Evolutionary conservation across 345 rosid species (phyloP).

Genomic region (Eucalyptus coolabah): DNA sequence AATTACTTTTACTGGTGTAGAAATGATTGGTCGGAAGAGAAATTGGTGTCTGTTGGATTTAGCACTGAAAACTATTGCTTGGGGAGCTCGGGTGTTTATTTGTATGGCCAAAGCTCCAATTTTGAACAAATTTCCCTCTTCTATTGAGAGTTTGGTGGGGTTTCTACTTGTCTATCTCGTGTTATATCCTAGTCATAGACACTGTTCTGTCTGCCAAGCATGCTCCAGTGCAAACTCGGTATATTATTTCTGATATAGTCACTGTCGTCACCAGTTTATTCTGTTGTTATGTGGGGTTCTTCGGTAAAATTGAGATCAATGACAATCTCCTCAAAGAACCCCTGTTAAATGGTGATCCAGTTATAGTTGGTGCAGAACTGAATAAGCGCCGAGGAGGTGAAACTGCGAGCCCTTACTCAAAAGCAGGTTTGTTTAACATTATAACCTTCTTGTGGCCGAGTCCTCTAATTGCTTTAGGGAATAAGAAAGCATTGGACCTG

Average conservation of each 20-base stretch:
- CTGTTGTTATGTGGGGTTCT: conserved; percentile 35
- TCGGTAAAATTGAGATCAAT: conserved; percentile 11
- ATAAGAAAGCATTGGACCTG: conserved; percentile 41
- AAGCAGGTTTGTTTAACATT: conserved; percentile 5
- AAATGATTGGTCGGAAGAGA: conserved; percentile 18
- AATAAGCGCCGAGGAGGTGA: conserved; percentile 3
- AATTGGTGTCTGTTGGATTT: conserved; percentile 27
- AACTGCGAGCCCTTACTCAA: conserved; percentile 1
- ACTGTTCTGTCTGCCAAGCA: conserved; percentile 1
- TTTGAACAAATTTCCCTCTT: conserved; percentile 10
- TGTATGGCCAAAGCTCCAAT: conserved; percentile 6
- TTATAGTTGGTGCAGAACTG: neutral
- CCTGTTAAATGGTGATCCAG: conserved; percentile 2
- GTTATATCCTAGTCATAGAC: conserved; percentile 24
- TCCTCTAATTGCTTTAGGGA: conserved; percentile 41
- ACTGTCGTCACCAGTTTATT: conserved; percentile 12
- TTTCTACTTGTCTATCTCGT: conserved; percentile 23
- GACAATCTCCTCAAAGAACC: conserved; percentile 15
- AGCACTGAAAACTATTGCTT: conserved; percentile 21
- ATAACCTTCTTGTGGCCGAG: conserved; percentile 45
- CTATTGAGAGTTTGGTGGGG: conserved; percentile 46
- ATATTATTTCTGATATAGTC: neutral
- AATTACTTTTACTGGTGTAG: conserved; percentile 25
- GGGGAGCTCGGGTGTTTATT: conserved; percentile 26
- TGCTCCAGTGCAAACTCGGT: neutral